Percentiles rank a stretch among this genome's conserved stretches.
Evolutionary conservation across 2,329 filamentous ascomycete genomes (phyloP).

Genomic region (Elsinoe fawcettii): DNA sequence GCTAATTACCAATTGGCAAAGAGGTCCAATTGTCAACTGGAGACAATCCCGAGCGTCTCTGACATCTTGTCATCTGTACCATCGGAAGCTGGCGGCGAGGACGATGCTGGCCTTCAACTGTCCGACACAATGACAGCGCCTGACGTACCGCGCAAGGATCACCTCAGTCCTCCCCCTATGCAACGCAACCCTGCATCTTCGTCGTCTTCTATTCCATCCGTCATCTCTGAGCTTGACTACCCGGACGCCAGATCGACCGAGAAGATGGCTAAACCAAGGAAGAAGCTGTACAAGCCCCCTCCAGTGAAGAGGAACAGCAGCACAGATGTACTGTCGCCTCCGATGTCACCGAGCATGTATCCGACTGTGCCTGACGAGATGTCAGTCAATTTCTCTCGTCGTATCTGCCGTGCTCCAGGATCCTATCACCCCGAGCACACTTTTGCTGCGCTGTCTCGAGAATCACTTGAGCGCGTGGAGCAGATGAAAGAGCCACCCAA

Average conservation of each 20-base stretch:
- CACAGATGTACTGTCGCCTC: constrained; percentile 20
- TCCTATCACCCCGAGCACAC: constrained; percentile 11
- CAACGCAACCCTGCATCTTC: constrained; percentile 11
- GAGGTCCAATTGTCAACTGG: constrained; percentile 2
- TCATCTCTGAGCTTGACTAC: neutral
- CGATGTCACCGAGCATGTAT: constrained; percentile 20
- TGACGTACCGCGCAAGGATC: neutral
- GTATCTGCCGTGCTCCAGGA: constrained; percentile 6
- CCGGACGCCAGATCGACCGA: constrained; percentile 12
- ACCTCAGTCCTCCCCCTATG: neutral
- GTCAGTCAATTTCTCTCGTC: constrained; percentile 30
- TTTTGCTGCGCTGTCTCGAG: constrained; percentile 6
- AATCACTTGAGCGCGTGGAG: neutral
- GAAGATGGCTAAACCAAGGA: constrained; percentile 19
- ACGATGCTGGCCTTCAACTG: neutral
- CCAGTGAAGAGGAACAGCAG: constrained; percentile 24
- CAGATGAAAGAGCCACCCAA: neutral
- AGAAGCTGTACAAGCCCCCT: constrained; percentile 28
- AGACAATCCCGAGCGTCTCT: constrained; percentile 12
- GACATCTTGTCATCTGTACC: neutral
- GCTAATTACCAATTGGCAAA: neutral
- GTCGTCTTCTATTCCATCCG: neutral
- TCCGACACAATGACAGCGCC: neutral
- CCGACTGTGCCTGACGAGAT: constrained; percentile 28
- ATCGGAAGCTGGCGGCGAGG: neutral